Base-by-base conservation (phyloP, 1,139 yeast genomes). In the Suhomyces bokatorum region DNA sequence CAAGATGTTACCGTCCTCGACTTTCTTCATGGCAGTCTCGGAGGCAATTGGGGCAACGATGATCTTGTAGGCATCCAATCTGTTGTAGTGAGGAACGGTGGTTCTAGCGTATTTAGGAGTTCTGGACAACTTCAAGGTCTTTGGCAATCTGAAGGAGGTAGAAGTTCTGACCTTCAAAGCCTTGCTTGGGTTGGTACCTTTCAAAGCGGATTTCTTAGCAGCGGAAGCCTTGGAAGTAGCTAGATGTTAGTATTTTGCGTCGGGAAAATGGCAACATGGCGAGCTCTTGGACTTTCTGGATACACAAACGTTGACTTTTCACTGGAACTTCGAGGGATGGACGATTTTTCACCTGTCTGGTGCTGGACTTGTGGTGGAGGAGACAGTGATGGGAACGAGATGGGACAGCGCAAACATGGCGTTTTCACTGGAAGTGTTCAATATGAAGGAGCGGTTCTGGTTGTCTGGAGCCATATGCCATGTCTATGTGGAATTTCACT, bases 11-110 rank as follows among this genome's bases (percentile, higher is more conserved):
- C 96, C 90, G 73, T 90, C 97, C 83, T 95, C 99, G 71, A 93
- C 97, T 85, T 90, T 89, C 87, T 93, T 93, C 87, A 95, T 90
- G 71, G 99, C 97, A 60, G 96, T 89, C 83, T 93, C 99, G 64
- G 96, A 83, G 74, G 95, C 95, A 77, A 93, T 85, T 81, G 97
- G 98, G 65, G 90, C 80, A 75, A 87, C 87, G 70, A 93, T 84
- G 72, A 91, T 77, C 81, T 88, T 90, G 95, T 87, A 87, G 67
- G 95, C 88, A 75, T 95, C 99, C 70, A 89, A 76, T 83, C 98
- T 91, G 79, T 87, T 84, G 85, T 85, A 86, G 81, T 93, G 98
- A 69, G 98, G 96, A 67, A 93, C 96, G 61, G 97, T 76, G 83
- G 89, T 93, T 77, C 89, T 80, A 69, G 95, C 89, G 81, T 91